Percentiles rank a stretch among this genome's conserved stretches.
These are phyloP conservation scores for Dittrichia graveolens DNA, from an alignment of 129 eudicot species.

Conservation along the genomic window DNA sequence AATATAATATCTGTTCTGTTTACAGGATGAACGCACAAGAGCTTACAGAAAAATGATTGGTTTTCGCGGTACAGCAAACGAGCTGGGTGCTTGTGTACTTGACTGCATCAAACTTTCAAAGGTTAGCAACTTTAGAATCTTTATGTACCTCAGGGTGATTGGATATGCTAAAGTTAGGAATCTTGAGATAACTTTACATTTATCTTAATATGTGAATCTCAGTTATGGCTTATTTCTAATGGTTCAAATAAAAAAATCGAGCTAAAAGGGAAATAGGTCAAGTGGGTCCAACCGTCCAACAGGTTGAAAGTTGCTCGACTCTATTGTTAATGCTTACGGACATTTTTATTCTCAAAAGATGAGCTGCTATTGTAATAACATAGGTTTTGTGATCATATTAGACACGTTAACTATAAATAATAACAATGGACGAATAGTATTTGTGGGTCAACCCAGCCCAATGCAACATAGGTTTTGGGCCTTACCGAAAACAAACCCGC, in stretches of 20 bases:
- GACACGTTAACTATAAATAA: neutral
- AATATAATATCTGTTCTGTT: constrained; percentile 16
- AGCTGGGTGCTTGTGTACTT: constrained; percentile 64
- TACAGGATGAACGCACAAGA: constrained; percentile 76
- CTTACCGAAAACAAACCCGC: neutral
- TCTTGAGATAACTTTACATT: neutral
- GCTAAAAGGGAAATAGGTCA: neutral
- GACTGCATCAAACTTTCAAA: constrained; percentile 80
- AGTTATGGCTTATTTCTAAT: neutral
- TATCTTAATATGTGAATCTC: neutral
- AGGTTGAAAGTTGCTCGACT: constrained; percentile 4
- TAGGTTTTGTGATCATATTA: neutral
- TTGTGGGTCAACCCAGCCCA: neutral
- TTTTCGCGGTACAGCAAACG: constrained; percentile 74
- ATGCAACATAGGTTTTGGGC: neutral
- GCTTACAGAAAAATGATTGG: constrained; percentile 60
- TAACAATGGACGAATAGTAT: neutral
- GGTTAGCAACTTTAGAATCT: constrained; percentile 45
- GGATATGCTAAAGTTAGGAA: neutral
- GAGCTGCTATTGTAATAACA: neutral
- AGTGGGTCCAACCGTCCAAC: no score
- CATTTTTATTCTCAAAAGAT: neutral
- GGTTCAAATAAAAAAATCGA: neutral
- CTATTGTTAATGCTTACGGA: neutral
- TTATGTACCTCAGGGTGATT: constrained; percentile 14